Percentiles rank a stretch among this genome's conserved stretches.
Evolutionary conservation across 495 filamentous ascomycete genomes (phyloP).

Genomic region (Penicillium parvum): DNA sequence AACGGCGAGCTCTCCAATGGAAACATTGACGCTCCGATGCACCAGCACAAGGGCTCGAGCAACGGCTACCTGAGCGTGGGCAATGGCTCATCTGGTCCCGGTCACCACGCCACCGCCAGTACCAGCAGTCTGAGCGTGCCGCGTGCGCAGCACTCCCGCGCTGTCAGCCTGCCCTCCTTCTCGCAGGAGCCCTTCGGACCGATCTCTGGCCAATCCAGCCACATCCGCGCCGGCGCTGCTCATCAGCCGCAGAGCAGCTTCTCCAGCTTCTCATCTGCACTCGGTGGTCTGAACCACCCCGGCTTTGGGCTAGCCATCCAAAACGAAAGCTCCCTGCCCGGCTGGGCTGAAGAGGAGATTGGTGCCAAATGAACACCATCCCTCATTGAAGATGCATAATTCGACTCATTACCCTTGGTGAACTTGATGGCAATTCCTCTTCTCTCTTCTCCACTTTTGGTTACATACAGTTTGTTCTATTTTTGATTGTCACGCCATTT

Average conservation of each 20-base stretch:
- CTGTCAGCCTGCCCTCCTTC: constrained; percentile 77
- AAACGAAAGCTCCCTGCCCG: constrained; percentile 58
- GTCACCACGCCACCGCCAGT: constrained; percentile 59
- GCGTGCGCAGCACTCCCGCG: constrained; percentile 73
- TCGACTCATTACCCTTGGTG: constrained; percentile 28
- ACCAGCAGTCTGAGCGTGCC: constrained; percentile 52
- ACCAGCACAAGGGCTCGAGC: constrained; percentile 54
- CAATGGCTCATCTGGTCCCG: constrained; percentile 55
- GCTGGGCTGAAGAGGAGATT: constrained; percentile 64
- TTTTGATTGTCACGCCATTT: constrained; percentile 19
- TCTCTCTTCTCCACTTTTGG: constrained; percentile 18
- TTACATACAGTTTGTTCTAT: constrained; percentile 15
- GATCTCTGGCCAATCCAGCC: constrained; percentile 35
- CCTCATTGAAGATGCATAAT: constrained; percentile 17
- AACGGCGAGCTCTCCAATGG: constrained; percentile 55
- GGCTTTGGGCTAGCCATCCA: constrained; percentile 61
- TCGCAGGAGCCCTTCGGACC: constrained; percentile 56
- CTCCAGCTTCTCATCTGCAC: constrained; percentile 53
- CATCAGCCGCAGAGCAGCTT: constrained; percentile 55
- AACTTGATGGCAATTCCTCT: constrained; percentile 22
- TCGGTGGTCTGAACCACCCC: constrained; percentile 53
- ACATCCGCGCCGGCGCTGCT: constrained; percentile 41
- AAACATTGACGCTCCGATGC: constrained; percentile 45
- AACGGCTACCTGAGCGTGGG: constrained; percentile 58
- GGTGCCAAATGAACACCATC: constrained; percentile 45